phyloP scores from a whole-genome alignment of 768 basidiomycete species.

The Solioccasus polychromus region DNA sequence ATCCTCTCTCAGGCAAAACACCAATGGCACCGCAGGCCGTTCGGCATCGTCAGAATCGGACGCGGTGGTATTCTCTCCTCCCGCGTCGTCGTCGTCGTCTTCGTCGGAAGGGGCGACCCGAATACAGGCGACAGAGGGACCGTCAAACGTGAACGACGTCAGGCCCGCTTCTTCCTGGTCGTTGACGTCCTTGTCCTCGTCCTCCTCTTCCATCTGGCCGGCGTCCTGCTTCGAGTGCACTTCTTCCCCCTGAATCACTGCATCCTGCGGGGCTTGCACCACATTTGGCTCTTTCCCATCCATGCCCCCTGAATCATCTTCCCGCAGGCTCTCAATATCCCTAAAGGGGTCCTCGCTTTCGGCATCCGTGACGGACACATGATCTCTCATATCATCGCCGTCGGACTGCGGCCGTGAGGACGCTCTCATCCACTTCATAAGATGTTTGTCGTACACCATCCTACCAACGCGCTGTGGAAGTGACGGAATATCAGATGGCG shows the following conservation, averaged over 20 bases:
- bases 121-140: conserved; percentile 49
- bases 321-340: conserved; percentile 83
- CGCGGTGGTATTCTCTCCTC: conserved; percentile 48
- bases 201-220: conserved; percentile 47
- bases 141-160: conserved; percentile 73
- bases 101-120: conserved; percentile 44
- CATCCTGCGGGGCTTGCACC: conserved; percentile 9
- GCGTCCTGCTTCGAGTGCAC: conserved; percentile 15
- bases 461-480: conserved; percentile 78
- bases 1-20: conserved; percentile 40
- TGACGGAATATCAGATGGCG: conserved; percentile 71
- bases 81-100: conserved; percentile 32
- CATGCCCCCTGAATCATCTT: conserved; percentile 47
- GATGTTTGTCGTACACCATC: conserved; percentile 82
- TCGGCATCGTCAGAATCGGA: conserved; percentile 30
- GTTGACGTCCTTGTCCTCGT: conserved; percentile 38
- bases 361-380: conserved; percentile 35
- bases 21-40: conserved; percentile 4
- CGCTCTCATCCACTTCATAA: conserved; percentile 84
- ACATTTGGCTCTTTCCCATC: neutral
- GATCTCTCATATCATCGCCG: conserved; percentile 29
- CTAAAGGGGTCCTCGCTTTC: conserved; percentile 87
- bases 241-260: conserved; percentile 18
- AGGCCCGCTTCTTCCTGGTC: conserved; percentile 68
- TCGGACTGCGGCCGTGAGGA: conserved; percentile 36